A percentile compares a stretch with the other conserved stretches of the same genome.
phyloP scores from a whole-genome alignment of 176 grass and related monocot species.

The Poa annua region DNA sequence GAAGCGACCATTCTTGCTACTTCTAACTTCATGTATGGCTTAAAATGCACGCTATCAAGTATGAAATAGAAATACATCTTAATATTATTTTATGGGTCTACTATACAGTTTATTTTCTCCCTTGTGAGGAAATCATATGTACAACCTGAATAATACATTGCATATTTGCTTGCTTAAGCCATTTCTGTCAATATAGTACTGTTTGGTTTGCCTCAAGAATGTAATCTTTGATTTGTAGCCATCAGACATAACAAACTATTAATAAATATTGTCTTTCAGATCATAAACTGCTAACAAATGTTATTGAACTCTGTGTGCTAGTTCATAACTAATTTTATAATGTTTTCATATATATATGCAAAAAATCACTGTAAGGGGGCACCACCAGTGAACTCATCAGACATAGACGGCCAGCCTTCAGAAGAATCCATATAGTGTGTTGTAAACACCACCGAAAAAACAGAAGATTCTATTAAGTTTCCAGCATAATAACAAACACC shows the following conservation, averaged over 20 bases:
- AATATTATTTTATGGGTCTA: slow-evolving; percentile 1
- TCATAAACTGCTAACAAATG: neutral
- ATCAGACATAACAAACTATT: slow-evolving; percentile 2
- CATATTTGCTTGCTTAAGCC: neutral
- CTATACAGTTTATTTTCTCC: neutral
- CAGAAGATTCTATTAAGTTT: too few relatives aligned
- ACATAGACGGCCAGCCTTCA: too few relatives aligned
- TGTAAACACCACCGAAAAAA: too few relatives aligned
- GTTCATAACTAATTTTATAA: neutral
- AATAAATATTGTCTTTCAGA: neutral
- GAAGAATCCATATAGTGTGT: too few relatives aligned
- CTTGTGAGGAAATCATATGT: neutral
- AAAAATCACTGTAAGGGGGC: neutral
- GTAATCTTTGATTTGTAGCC: neutral
- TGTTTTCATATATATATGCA: neutral
- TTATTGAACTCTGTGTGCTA: neutral
- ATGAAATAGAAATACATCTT: slow-evolving; percentile 8
- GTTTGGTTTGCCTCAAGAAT: slow-evolving; percentile 1
- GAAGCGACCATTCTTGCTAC: too few relatives aligned
- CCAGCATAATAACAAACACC: too few relatives aligned
- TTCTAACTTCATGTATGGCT: slow-evolving; percentile 93
- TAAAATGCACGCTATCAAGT: slow-evolving; percentile 95
- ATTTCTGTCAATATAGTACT: slow-evolving; percentile 15
- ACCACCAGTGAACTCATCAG: too few relatives aligned
- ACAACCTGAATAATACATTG: slow-evolving; percentile 16